These are phyloP conservation scores for Leptomonas pyrrhocoris DNA, from an alignment of 208 protist genomes.

Conservation along the genomic window DNA sequence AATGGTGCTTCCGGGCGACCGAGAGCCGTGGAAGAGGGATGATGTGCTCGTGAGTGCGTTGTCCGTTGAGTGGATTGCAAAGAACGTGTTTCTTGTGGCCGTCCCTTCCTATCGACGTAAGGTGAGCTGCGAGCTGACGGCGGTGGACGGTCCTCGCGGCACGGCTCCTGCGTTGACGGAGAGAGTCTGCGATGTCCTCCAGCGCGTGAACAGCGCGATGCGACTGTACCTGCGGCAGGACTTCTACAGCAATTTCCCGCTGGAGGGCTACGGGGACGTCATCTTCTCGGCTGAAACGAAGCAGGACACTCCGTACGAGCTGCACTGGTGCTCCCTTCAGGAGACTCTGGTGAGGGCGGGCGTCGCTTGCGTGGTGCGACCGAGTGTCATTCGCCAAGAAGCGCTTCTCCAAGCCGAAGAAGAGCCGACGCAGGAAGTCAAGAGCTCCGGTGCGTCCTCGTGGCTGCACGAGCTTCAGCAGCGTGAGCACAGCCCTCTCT, in stretches of 20 bases:
- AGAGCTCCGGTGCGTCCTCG: neutral
- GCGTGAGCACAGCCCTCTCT: slow-evolving; percentile 23
- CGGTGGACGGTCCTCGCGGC: slow-evolving; percentile 54
- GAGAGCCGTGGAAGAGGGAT: slow-evolving; percentile 24
- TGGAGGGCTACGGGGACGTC: slow-evolving; percentile 56
- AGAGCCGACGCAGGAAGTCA: neutral
- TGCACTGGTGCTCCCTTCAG: slow-evolving; percentile 58
- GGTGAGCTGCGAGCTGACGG: slow-evolving; percentile 61
- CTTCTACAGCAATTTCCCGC: slow-evolving; percentile 44
- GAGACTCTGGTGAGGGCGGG: slow-evolving; percentile 44
- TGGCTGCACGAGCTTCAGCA: slow-evolving; percentile 32
- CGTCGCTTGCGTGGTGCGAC: slow-evolving; percentile 47
- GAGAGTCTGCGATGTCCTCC: slow-evolving; percentile 4
- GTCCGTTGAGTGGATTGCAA: slow-evolving; percentile 49
- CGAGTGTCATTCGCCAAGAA: slow-evolving; percentile 27
- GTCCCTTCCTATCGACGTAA: slow-evolving; percentile 34
- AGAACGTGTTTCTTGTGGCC: slow-evolving; percentile 53
- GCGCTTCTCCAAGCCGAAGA: slow-evolving; percentile 36
- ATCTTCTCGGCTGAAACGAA: slow-evolving; percentile 37
- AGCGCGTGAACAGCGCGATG: slow-evolving; percentile 28
- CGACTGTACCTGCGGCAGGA: slow-evolving; percentile 55
- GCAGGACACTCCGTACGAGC: neutral
- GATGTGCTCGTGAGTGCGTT: slow-evolving; percentile 43
- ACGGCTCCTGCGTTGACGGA: slow-evolving; percentile 13
- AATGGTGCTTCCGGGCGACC: slow-evolving; percentile 1